Conservation (phyloP, 345 rosid genomes). For the Hibiscus tridactylites region DNA sequence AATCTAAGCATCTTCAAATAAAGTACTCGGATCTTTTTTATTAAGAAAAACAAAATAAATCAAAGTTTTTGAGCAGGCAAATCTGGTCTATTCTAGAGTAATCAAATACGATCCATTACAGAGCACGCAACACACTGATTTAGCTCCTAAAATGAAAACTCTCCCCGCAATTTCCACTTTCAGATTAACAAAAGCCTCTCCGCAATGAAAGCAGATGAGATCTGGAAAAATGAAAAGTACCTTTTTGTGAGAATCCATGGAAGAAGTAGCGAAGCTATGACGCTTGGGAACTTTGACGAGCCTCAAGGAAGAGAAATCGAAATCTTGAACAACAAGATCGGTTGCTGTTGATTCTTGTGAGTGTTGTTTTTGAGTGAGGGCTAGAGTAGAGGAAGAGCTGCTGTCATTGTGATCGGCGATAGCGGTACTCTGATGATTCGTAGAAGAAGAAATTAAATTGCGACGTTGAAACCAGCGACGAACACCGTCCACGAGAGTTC, state of each 20-base stretch:
- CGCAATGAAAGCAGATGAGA: not conserved
- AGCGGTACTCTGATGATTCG: slow-evolving; percentile 1
- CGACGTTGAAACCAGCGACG: slow-evolving; percentile 90
- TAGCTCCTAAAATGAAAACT: not conserved
- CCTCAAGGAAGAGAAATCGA: slow-evolving; percentile 41
- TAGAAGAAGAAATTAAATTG: slow-evolving; percentile 23
- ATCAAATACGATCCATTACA: not conserved
- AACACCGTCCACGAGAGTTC: slow-evolving; percentile 71
- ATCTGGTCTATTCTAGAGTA: not conserved
- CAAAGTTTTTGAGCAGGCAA: not conserved
- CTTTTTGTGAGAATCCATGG: slow-evolving; percentile 78
- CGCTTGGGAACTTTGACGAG: slow-evolving; percentile 56
- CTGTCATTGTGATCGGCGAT: not conserved
- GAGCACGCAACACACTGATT: not conserved
- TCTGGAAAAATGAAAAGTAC: slow-evolving; percentile 17
- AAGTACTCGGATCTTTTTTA: not conserved
- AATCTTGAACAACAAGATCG: slow-evolving; percentile 32
- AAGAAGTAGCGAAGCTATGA: slow-evolving; percentile 16
- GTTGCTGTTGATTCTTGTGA: not conserved
- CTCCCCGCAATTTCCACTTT: not conserved
- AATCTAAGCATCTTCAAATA: not conserved
- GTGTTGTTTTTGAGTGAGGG: not conserved
- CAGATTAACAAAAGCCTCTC: not conserved
- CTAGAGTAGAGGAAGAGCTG: not conserved
- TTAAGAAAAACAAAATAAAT: not conserved